phyloP scores from a whole-genome alignment of 331 rosid genomes.

The Rhamnella rubrinervis region DNA sequence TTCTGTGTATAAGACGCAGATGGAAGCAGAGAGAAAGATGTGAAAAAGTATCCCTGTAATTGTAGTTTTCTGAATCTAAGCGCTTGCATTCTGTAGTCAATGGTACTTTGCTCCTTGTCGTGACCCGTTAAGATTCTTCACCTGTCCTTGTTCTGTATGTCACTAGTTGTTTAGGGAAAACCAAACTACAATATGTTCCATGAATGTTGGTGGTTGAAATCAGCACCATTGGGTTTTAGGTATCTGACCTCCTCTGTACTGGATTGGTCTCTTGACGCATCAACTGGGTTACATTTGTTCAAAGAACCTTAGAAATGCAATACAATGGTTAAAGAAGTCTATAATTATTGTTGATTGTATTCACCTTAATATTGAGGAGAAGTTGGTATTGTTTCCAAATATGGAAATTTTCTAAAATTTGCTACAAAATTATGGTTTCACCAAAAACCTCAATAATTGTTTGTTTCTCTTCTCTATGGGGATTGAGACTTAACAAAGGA shows the following conservation, averaged over 20 bases:
- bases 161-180: constrained; percentile 3
- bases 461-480: too few species aligned
- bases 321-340: neutral
- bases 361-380: too few species aligned
- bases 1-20: neutral
- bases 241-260: neutral
- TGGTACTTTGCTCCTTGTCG: constrained; percentile 2
- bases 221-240: neutral
- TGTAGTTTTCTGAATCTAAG: neutral
- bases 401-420: neutral
- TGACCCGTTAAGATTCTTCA: neutral
- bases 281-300: neutral
- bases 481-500: too few species aligned
- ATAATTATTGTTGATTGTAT: too few species aligned
- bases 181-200: neutral
- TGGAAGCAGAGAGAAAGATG: neutral
- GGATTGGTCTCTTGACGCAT: neutral
- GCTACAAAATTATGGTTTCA: too few species aligned
- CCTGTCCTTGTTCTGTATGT: neutral
- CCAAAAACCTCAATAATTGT: too few species aligned
- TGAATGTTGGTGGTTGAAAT: neutral
- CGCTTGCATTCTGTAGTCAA: neutral
- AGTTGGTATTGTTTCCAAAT: constrained; percentile 8
- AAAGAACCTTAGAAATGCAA: neutral
- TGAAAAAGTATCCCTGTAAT: constrained; percentile 4